These are phyloP conservation scores for Candida pseudocylindracea DNA, from an alignment of 1,139 yeast genomes.

Conservation along the genomic window DNA sequence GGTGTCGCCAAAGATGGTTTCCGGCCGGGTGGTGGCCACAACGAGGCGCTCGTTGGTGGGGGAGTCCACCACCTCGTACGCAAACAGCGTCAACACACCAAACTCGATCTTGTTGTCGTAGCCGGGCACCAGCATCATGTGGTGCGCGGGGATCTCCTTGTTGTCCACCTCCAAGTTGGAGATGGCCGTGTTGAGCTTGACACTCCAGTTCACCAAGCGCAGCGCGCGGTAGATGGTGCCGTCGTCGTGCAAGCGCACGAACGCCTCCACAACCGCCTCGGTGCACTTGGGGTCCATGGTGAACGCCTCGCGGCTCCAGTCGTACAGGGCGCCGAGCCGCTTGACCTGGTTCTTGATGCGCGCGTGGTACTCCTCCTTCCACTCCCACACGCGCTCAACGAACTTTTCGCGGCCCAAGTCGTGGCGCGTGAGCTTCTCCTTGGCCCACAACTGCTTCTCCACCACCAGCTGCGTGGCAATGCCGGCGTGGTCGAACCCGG, in stretches of 20 bases:
- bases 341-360: conserved; percentile 71
- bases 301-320: conserved; percentile 88
- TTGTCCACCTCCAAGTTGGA: conserved; percentile 93
- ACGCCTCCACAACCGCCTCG: conserved; percentile 75
- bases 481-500: conserved; percentile 99
- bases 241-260: conserved; percentile 78
- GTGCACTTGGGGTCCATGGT: conserved; percentile 67
- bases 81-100: conserved; percentile 88
- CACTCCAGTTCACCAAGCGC: conserved; percentile 93
- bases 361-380: conserved; percentile 88
- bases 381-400: conserved; percentile 81
- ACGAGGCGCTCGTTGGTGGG: conserved; percentile 48
- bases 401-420: conserved; percentile 89
- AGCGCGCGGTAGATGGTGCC: conserved; percentile 90
- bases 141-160: conserved; percentile 68
- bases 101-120: conserved; percentile 82
- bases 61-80: conserved; percentile 73
- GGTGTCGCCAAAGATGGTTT: conserved; percentile 93
- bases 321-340: conserved; percentile 88
- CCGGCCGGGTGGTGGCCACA: conserved; percentile 98
- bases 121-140: conserved; percentile 68
- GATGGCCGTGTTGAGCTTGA: conserved; percentile 79
- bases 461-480: conserved; percentile 97
- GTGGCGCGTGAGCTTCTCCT: conserved; percentile 77
- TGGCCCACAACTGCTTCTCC: conserved; percentile 86